Evolutionary conservation across 805 yeast genomes (phyloP).

Genomic region (Tetrapisispora nanseiensis): DNA sequence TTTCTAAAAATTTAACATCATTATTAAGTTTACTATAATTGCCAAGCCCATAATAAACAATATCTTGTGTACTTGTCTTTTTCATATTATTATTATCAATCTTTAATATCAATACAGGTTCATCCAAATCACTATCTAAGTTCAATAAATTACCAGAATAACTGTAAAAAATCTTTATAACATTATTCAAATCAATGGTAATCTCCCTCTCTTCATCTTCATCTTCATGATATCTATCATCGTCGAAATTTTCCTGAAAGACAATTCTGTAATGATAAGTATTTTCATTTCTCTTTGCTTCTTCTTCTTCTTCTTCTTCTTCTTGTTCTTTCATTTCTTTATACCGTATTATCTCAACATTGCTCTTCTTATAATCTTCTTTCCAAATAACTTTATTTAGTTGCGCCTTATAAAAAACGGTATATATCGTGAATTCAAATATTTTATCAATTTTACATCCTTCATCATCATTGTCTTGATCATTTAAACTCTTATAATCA

Average conservation of each 20-base stretch:
- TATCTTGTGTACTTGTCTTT: slow-evolving; percentile 18
- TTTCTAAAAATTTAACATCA: slow-evolving; percentile 44
- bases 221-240: slow-evolving; percentile 61
- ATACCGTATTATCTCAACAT: slow-evolving; percentile 33
- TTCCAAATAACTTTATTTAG: slow-evolving; percentile 52
- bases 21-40: slow-evolving; percentile 28
- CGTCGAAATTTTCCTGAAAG: slow-evolving; percentile 52
- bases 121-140: slow-evolving; percentile 43
- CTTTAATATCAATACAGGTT: slow-evolving; percentile 62
- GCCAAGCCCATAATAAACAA: slow-evolving; percentile 48
- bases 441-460: slow-evolving; percentile 28
- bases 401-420: slow-evolving; percentile 50
- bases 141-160: slow-evolving; percentile 59
- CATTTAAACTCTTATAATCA: neutral
- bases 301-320: slow-evolving; percentile 4
- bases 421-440: slow-evolving; percentile 47
- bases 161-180: slow-evolving; percentile 52
- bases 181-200: slow-evolving; percentile 31
- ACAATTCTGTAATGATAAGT: slow-evolving; percentile 36
- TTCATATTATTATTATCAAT: slow-evolving; percentile 20
- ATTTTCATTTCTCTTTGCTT: neutral
- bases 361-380: slow-evolving; percentile 51
- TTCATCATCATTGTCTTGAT: neutral
- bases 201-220: slow-evolving; percentile 34
- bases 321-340: too few species aligned